Base-by-base conservation (phyloP, 1,139 yeast genomes). In the Yamadazyma friedrichii region DNA sequence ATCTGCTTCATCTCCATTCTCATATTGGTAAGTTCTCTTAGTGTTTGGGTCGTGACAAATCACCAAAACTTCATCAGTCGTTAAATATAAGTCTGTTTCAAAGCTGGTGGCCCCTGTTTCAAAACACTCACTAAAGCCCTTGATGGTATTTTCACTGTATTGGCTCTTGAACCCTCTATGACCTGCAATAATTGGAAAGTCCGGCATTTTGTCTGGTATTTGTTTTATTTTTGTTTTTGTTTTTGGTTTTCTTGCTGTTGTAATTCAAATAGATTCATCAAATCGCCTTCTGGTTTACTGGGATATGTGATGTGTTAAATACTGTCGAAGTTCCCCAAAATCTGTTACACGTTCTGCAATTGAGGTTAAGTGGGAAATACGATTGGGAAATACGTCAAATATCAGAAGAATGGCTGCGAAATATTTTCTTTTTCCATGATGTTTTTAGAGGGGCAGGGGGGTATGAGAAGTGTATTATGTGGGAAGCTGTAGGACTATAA, bases 41-140 rank as follows among this genome's bases (percentile, higher is more conserved):
- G 91, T 78, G 48, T 63, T 70, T 9, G 71, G 65, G 54, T 85
- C 93, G 60, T 93, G 98, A 37, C 86, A 79, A 25, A 93, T 76
- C 5, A 91, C 86, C 22, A 88, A 72, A 4, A 77, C 76, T 10
- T 83, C 80, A 61, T 93, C 98, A 6, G 64, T 62, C 2, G 94
- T 72, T 42, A 88, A 68, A 70, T 91, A 96, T 36, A 91, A 69
- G 59, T 93, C 96, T 8, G 95, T 84, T 59, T 91, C 98, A 31
- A 93, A 74, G 9, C 80, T 75, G 15, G 78, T 75, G 22, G 87
- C 89, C 0, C 93, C 93, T 15, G 79, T 73, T 13, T 74, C 78
- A 38, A 74, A 75, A 16, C 96, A 94, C 41, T 82, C 81, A 15
- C 78, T 67, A 61, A 88, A 87, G 2, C 95, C 89, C 2, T 68